These are phyloP conservation scores for Boletus sensibilis DNA, from an alignment of 768 basidiomycete genomes.

Conservation along the genomic window DNA sequence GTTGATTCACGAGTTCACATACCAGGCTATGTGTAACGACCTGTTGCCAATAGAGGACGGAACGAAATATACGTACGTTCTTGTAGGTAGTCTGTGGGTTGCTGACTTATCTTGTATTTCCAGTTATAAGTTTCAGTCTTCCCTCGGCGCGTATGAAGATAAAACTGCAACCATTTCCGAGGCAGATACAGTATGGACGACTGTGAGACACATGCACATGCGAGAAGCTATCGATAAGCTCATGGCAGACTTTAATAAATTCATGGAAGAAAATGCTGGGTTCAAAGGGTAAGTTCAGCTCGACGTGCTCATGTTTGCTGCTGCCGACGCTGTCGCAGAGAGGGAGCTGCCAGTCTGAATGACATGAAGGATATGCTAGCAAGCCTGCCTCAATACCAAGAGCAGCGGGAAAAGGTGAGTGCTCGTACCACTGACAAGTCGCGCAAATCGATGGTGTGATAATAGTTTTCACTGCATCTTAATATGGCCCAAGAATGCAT, in stretches of 20 bases:
- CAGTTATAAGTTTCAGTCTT: conserved; percentile 94
- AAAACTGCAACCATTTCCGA: conserved; percentile 87
- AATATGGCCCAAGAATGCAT: conserved; percentile 99
- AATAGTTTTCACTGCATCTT: conserved; percentile 90
- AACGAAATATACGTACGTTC: conserved; percentile 75
- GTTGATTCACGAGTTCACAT: conserved; percentile 95
- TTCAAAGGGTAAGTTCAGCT: conserved; percentile 74
- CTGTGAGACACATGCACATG: conserved; percentile 97
- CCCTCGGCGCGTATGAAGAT: conserved; percentile 81
- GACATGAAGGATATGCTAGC: conserved; percentile 99
- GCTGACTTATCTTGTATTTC: not conserved
- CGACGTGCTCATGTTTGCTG: not conserved
- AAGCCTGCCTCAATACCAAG: conserved; percentile 89
- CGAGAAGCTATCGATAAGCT: conserved; percentile 96
- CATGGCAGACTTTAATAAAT: conserved; percentile 94
- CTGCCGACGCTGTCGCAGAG: conserved; percentile 38
- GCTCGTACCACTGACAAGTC: not conserved
- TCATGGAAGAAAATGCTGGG: conserved; percentile 90
- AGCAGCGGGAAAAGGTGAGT: conserved; percentile 86
- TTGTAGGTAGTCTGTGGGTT: conserved; percentile 11
- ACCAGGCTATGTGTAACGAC: conserved; percentile 98
- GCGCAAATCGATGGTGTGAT: not conserved
- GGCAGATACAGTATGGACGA: conserved; percentile 85
- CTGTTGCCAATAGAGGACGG: conserved; percentile 87
- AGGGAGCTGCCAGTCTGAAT: conserved; percentile 83